Evolutionary conservation across 345 rosid species (phyloP).

Genomic region (Eutrema heterophyllum): DNA sequence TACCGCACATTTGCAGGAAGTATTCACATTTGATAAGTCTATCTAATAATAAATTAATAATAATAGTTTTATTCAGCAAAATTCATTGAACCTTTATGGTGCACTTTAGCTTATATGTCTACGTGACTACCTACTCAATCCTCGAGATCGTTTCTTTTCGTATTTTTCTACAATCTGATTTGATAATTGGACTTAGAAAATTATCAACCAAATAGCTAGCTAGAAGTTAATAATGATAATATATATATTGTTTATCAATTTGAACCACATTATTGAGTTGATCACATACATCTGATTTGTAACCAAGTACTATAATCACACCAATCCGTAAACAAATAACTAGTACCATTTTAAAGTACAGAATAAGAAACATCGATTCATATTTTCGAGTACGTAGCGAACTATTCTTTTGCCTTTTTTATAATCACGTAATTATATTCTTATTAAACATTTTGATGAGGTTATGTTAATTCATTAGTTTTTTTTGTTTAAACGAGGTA

Average conservation of each 20-base stretch:
- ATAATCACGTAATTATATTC: neutral
- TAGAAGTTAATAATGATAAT: neutral
- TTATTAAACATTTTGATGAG: neutral
- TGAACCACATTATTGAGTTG: neutral
- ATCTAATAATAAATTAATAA: neutral
- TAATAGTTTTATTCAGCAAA: neutral
- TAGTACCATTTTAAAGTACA: neutral
- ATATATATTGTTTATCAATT: neutral
- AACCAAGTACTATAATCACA: neutral
- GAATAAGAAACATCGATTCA: neutral
- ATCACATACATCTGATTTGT: too few relatives aligned
- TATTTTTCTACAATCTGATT: neutral
- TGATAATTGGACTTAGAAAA: neutral
- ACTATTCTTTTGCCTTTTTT: too few relatives aligned
- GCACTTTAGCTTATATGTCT: slow-evolving; percentile 17
- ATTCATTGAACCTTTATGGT: slow-evolving; percentile 26
- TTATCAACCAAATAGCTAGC: neutral
- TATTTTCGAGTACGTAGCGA: neutral
- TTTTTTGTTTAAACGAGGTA: neutral
- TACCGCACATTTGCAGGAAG: slow-evolving; percentile 6
- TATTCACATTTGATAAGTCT: slow-evolving; percentile 21
- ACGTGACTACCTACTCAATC: slow-evolving; percentile 21
- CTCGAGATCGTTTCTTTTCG: neutral
- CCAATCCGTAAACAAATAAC: neutral
- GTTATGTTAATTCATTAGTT: neutral